Evolutionary conservation across 129 eudicot genomes (phyloP).

Genomic region (Calendula officinalis): DNA sequence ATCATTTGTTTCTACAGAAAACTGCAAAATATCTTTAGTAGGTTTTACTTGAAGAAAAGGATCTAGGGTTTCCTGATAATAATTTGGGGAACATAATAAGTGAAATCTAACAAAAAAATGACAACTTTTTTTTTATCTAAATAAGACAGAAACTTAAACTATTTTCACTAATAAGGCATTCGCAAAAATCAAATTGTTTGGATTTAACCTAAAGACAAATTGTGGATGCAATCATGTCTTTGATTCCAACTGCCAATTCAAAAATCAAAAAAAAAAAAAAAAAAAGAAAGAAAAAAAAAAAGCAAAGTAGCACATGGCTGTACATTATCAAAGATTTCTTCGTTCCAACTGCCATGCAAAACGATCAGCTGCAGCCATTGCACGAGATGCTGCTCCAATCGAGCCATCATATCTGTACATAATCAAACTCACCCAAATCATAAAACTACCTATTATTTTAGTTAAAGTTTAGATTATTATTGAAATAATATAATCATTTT

Average conservation of each 20-base stretch:
- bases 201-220: no score
- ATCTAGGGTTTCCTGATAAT: constrained; percentile 15
- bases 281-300: neutral
- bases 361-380: constrained; percentile 80
- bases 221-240: no score
- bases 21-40: neutral
- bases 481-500: neutral
- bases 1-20: neutral
- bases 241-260: no score
- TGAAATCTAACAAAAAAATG: no score
- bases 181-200: no score
- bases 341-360: constrained; percentile 57
- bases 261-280: no score
- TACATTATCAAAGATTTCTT: constrained; percentile 51
- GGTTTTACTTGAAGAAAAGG: constrained; percentile 11
- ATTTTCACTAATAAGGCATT: no score
- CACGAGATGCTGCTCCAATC: constrained; percentile 90
- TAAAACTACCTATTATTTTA: neutral
- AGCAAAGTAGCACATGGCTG: neutral
- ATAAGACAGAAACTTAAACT: no score
- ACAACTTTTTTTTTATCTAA: no score
- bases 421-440: constrained; percentile 3
- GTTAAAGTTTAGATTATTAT: neutral
- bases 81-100: neutral
- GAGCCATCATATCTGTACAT: constrained; percentile 86